Percentiles rank a stretch among this genome's conserved stretches.
Conservation (phyloP, 129 eudicot species). For the Smallanthus sonchifolius region DNA sequence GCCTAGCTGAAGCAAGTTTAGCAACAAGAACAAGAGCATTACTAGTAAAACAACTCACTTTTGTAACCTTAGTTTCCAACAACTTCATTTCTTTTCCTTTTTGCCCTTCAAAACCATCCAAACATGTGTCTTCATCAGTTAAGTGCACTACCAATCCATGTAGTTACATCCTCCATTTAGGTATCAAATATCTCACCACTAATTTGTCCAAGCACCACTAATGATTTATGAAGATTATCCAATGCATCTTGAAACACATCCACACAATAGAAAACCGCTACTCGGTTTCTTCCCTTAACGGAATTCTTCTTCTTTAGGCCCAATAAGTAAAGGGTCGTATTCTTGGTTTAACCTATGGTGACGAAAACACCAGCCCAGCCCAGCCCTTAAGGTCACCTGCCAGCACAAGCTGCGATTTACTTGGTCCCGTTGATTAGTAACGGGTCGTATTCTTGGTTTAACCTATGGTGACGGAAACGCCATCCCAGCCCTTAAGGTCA, state of each 20-base stretch:
- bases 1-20: slow-evolving; percentile 74
- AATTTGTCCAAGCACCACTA: slow-evolving; percentile 46
- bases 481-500: slow-evolving; percentile 32
- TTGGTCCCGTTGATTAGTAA: too few relatives aligned
- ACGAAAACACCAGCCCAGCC: slow-evolving; percentile 83
- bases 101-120: slow-evolving; percentile 67
- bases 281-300: slow-evolving; percentile 31
- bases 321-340: slow-evolving; percentile 23
- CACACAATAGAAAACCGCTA: slow-evolving; percentile 52
- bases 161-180: slow-evolving; percentile 67
- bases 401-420: too few relatives aligned
- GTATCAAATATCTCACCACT: slow-evolving; percentile 29
- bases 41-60: slow-evolving; percentile 60
- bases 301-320: slow-evolving; percentile 12
- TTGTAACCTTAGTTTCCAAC: slow-evolving; percentile 41
- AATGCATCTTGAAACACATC: slow-evolving; percentile 55
- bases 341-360: slow-evolving; percentile 58
- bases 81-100: slow-evolving; percentile 28
- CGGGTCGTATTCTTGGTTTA: slow-evolving; percentile 38
- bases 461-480: slow-evolving; percentile 67
- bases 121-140: slow-evolving; percentile 80
- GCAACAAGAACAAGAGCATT: slow-evolving; percentile 86
- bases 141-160: slow-evolving; percentile 86
- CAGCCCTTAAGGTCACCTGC: neutral
- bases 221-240: slow-evolving; percentile 44